Percentiles rank a stretch among this genome's conserved stretches.
These are phyloP conservation scores for Rhododendron williamsianum DNA, from an alignment of 148 eudicot genomes.

Conservation along the genomic window DNA sequence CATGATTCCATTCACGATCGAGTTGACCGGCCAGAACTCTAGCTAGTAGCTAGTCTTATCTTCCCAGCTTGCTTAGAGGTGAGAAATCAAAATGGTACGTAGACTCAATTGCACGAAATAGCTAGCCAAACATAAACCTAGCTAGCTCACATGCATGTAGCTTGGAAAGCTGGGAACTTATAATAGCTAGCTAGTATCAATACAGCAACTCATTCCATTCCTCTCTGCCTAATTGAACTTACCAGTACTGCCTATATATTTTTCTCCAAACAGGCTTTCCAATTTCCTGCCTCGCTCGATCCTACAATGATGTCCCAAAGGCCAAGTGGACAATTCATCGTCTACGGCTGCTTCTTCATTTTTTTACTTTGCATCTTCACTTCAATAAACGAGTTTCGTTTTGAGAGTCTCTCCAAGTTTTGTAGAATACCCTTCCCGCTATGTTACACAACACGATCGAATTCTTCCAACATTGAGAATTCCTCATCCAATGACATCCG, in stretches of 20 bases:
- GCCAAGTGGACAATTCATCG: constrained; percentile 42
- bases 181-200: neutral
- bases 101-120: constrained; percentile 15
- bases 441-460: neutral
- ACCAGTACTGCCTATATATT: neutral
- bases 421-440: constrained; percentile 17
- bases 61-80: neutral
- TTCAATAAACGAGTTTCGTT: constrained; percentile 58
- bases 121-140: constrained; percentile 12
- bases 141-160: neutral
- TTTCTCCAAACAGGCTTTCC: neutral
- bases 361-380: constrained; percentile 61
- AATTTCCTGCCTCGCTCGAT: neutral
- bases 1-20: too few species aligned
- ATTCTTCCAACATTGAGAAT: neutral
- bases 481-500: constrained; percentile 45
- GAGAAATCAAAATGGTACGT: constrained; percentile 28
- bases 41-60: neutral
- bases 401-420: constrained; percentile 31
- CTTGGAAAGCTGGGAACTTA: neutral
- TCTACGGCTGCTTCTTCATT: constrained; percentile 42
- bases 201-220: too few species aligned
- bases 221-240: neutral
- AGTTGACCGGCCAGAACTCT: too few species aligned
- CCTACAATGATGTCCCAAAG: constrained; percentile 31